phyloP scores from a whole-genome alignment of 139 green algal genomes.

The Astrephomene gubernaculifera region DNA sequence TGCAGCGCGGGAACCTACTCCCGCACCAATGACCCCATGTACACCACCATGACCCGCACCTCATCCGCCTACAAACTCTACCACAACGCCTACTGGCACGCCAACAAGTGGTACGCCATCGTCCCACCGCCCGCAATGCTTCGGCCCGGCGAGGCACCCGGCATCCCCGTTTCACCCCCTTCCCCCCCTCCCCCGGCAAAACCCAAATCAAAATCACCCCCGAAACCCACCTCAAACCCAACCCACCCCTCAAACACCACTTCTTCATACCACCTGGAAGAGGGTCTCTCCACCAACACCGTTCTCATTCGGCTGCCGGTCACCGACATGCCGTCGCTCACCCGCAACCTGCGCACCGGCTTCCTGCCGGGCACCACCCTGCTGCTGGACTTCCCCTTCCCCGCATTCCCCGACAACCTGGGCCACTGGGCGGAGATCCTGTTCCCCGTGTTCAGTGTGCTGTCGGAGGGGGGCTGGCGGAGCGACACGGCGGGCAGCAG shows the following conservation, averaged over 20 bases:
- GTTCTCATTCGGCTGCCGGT: conserved; percentile 46
- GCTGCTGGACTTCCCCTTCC: conserved; percentile 80
- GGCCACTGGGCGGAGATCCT: conserved; percentile 86
- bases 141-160: neutral
- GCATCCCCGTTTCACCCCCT: no score
- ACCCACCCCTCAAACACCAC: conserved; percentile 39
- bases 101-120: conserved; percentile 52
- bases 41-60: conserved; percentile 36
- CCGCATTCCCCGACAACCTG: conserved; percentile 75
- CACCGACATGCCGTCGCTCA: conserved; percentile 31
- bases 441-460: conserved; percentile 65
- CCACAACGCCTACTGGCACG: conserved; percentile 63
- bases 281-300: conserved; percentile 52
- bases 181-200: no score
- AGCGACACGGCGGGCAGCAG: neutral
- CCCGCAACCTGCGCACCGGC: conserved; percentile 24
- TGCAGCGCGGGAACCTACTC: conserved; percentile 26
- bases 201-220: no score
- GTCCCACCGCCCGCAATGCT: conserved; percentile 2
- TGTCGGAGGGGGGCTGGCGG: conserved; percentile 45
- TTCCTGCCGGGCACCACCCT: conserved; percentile 71
- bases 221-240: neutral
- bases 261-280: conserved; percentile 48
- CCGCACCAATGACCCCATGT: neutral
- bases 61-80: conserved; percentile 51